Base-by-base conservation (phyloP, 2,329 filamentous ascomycete species). In the Incumbomyces delicatus region DNA sequence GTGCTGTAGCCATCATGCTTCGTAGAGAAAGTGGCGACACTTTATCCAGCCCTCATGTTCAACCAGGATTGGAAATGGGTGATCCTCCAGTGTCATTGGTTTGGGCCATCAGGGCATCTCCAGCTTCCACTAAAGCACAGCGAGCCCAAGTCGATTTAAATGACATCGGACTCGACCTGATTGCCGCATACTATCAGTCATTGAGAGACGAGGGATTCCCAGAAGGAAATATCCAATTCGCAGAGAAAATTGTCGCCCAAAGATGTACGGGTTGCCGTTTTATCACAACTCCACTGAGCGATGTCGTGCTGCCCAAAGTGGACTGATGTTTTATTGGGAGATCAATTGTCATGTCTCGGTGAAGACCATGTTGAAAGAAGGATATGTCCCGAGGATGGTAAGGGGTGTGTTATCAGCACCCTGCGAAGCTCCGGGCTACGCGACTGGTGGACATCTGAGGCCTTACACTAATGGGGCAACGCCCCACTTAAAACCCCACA, bases 121-220 rank as follows among this genome's bases (percentile, higher is more conserved):
- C 53, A 1, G 49, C 48, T 6, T 44, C 44, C 2, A 38, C 4
- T 18, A 27, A 5, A 8, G 20, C 38, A 13, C 3, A 16, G 20
- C 46, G 43, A 1, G 14, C 27, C 6, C 39, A 29, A 16, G 50
- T 52, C 16, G 48, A 55, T 22, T 30, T 56, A 16, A 32, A 29
- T 4, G 33, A 35, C 1, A 34, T 54, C 11, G 53, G 50, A 6
- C 47, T 35, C 33, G 30, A 41, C n/a, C 50, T 56, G 4, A 46
- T 56, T 11, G 51, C 53, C 10, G 53, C 51, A 10, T 56, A 56
- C 38, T 56, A 56, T 39, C 52, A 52, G 14, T 52, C 49, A 33
- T 44, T 56, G 38, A 45, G 53, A 16, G 53, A 56, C 38, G 53
- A 56, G 32, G 52, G 52, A n/a, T 56, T 56, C 46, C 53, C 53